Evolutionary conservation across 495 filamentous ascomycete species (phyloP).

Genomic region (Saxophila tyrrhenica): DNA sequence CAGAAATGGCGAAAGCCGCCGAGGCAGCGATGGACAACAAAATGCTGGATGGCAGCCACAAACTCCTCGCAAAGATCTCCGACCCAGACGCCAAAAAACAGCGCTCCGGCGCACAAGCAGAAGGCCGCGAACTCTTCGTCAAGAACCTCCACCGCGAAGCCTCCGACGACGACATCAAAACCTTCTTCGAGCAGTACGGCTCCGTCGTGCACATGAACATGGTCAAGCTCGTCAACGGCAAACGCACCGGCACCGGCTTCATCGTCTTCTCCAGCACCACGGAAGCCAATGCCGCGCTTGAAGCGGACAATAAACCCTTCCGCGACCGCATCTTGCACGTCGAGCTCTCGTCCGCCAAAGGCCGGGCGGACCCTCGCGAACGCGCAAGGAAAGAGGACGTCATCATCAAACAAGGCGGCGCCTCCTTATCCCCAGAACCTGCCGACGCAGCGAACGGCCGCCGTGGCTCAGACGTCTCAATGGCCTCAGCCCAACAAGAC

Average conservation of each 20-base stretch:
- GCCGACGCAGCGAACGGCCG: slow-evolving; percentile 19
- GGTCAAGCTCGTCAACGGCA: slow-evolving; percentile 50
- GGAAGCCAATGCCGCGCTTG: slow-evolving; percentile 55
- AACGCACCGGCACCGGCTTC: slow-evolving; percentile 63
- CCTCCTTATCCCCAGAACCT: slow-evolving; percentile 32
- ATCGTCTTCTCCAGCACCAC: slow-evolving; percentile 64
- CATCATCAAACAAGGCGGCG: slow-evolving; percentile 6
- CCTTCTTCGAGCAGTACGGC: slow-evolving; percentile 64
- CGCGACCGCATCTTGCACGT: slow-evolving; percentile 61
- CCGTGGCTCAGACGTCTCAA: slow-evolving; percentile 13
- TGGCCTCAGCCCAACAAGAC: slow-evolving; percentile 30
- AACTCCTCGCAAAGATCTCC: slow-evolving; percentile 68
- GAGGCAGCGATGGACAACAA: slow-evolving; percentile 58
- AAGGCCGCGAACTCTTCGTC: slow-evolving; percentile 80
- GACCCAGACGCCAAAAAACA: slow-evolving; percentile 65
- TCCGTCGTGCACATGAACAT: slow-evolving; percentile 57
- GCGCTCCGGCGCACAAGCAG: slow-evolving; percentile 68
- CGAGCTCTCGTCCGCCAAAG: slow-evolving; percentile 29
- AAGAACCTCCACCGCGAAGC: slow-evolving; percentile 57
- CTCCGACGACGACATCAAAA: slow-evolving; percentile 54
- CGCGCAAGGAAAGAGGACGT: slow-evolving; percentile 21
- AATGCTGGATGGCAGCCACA: slow-evolving; percentile 50
- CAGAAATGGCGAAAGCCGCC: slow-evolving; percentile 27
- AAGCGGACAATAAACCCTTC: slow-evolving; percentile 60
- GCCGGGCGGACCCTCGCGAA: slow-evolving; percentile 31